Base-by-base conservation (phyloP, 495 filamentous ascomycete species). In the Cetradonia linearis region DNA sequence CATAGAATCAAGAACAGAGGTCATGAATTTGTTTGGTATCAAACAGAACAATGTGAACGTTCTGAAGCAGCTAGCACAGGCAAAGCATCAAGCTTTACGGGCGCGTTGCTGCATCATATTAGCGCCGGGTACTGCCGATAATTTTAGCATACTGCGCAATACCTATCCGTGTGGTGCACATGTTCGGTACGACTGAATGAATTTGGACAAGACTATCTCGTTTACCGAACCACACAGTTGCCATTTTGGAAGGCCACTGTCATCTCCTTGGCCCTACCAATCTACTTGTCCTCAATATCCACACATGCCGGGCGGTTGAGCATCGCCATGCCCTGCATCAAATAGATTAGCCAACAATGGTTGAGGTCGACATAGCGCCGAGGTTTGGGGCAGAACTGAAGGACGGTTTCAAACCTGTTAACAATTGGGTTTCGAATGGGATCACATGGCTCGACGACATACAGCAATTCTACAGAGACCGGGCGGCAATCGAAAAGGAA, bases 391-490 rank as follows among this genome's bases (percentile, higher is more conserved):
- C 85, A 57, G 89, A 94, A 74, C 78, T 95, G 71, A 96, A 95
- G 89, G 93, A 98, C 84, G 85, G 84, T 66, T 96, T 96, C 77
- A 96, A 93, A 71, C 81, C 90, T 16, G 90, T 91, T 70, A 95
- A 93, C 70, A 79, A 79, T 69, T 98, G 94, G 92, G 85, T 95
- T 44, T 78, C 83, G 58, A 84, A 86, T 68, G 91, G 91, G 60
- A 94, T 97, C 68, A 75, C 82, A 54, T 97, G 91, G 91, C 83
- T 99, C 52, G 93, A 96, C 66, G 93, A 99, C 68, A 88, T 96
- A 65, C 89, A 97, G 73, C 84, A 86, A 68, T 99, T 96, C 75
- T 99, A 96, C 76, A 86, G 93, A 36, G 93, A 99, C 72, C 82
- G 94, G 56, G 89, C 89, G 64, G 83, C 70, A 20, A 95, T 97